A percentile compares a stretch with the other conserved stretches of the same genome.
Conservation (phyloP, 192 early-diverging fungal species). For the Gaertneriomyces sp. region DNA sequence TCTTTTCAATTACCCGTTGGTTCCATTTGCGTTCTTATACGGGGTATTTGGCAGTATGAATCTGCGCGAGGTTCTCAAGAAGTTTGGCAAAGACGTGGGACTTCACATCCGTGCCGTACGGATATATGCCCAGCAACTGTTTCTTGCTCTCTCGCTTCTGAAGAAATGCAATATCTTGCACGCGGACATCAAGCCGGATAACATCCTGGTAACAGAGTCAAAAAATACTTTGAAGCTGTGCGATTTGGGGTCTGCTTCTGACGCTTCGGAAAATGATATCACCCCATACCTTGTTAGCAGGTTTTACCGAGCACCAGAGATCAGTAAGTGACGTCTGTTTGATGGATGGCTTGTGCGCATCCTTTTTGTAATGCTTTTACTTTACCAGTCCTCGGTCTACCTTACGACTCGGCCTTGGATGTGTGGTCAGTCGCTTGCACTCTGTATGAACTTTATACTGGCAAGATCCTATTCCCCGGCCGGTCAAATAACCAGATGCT, state of each 20-base stretch:
- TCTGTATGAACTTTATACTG: slow-evolving; percentile 92
- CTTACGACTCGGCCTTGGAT: slow-evolving; percentile 85
- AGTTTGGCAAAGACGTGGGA: slow-evolving; percentile 90
- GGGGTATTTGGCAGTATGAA: slow-evolving; percentile 63
- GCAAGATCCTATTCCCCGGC: slow-evolving; percentile 92
- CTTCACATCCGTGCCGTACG: slow-evolving; percentile 91
- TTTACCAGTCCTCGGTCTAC: slow-evolving; percentile 71
- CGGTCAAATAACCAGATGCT: slow-evolving; percentile 96
- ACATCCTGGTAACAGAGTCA: slow-evolving; percentile 82
- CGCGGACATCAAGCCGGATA: slow-evolving; percentile 98
- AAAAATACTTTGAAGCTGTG: slow-evolving; percentile 83
- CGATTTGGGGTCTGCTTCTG: slow-evolving; percentile 91
- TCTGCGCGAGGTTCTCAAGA: slow-evolving; percentile 86
- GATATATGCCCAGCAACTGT: slow-evolving; percentile 86
- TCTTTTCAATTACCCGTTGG: not conserved
- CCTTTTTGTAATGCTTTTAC: not conserved
- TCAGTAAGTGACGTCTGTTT: slow-evolving; percentile 57
- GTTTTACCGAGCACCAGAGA: slow-evolving; percentile 96
- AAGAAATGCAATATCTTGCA: slow-evolving; percentile 82
- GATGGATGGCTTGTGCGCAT: slow-evolving; percentile 9
- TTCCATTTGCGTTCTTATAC: slow-evolving; percentile 2
- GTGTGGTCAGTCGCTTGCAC: slow-evolving; percentile 96
- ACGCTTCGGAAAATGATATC: slow-evolving; percentile 83
- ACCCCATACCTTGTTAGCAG: slow-evolving; percentile 94
- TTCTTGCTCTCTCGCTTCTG: slow-evolving; percentile 77